Evolutionary conservation across 2,329 filamentous ascomycete species (phyloP).

Genomic region (Curvularia spicifera): DNA sequence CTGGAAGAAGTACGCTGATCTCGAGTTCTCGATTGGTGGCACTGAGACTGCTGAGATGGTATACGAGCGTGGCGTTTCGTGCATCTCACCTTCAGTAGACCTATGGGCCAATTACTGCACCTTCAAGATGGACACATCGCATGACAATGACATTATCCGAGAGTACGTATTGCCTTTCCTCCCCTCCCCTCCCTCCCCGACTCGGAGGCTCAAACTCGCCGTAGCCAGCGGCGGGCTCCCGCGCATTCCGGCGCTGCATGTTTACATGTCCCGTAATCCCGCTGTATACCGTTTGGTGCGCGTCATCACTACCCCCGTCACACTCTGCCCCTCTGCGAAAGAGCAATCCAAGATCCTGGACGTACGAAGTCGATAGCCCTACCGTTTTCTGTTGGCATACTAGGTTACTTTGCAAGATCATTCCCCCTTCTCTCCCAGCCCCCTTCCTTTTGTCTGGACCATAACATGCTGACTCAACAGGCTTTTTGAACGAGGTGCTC

Average conservation of each 20-base stretch:
- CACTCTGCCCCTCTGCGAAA: slow-evolving; percentile 23
- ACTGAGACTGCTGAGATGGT: slow-evolving; percentile 98
- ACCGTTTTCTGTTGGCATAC: slow-evolving; percentile 14
- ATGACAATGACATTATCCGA: slow-evolving; percentile 94
- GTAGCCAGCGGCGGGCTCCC: slow-evolving; percentile 31
- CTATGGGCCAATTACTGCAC: slow-evolving; percentile 97
- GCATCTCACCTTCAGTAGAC: slow-evolving; percentile 91
- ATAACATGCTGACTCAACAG: slow-evolving; percentile 56
- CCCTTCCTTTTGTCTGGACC: background rate
- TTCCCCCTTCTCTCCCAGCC: slow-evolving; percentile 5
- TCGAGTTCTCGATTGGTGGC: slow-evolving; percentile 95
- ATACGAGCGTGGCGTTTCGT: slow-evolving; percentile 93
- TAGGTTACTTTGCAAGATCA: slow-evolving; percentile 29
- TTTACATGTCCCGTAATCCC: slow-evolving; percentile 31
- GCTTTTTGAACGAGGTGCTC: slow-evolving; percentile 88
- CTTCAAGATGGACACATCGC: slow-evolving; percentile 97
- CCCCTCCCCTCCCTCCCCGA: slow-evolving; percentile 23
- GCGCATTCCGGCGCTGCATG: slow-evolving; percentile 20
- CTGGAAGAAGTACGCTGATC: slow-evolving; percentile 99
- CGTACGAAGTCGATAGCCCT: slow-evolving; percentile 23
- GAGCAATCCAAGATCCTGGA: slow-evolving; percentile 15
- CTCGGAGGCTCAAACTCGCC: slow-evolving; percentile 37
- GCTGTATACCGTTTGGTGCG: slow-evolving; percentile 35
- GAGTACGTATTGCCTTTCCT: slow-evolving; percentile 79
- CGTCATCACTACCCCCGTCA: slow-evolving; percentile 51